These are phyloP conservation scores for Penicillium griseofulvum DNA, from an alignment of 2,329 filamentous ascomycete species.

Conservation along the genomic window DNA sequence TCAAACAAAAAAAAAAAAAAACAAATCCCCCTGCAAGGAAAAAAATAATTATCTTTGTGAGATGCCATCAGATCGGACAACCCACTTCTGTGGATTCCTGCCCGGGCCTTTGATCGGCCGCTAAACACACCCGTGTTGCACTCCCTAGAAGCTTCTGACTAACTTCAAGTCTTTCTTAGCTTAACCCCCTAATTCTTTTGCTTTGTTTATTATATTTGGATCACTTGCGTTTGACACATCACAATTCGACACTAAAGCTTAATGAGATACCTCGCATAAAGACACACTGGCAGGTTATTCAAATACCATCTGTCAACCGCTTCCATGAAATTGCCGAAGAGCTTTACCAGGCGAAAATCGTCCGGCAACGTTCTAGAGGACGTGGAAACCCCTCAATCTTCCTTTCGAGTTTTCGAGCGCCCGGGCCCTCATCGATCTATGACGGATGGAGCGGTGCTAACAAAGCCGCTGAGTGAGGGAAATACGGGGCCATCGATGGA, in stretches of 20 bases:
- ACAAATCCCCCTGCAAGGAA: conserved; percentile 6
- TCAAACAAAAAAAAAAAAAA: neutral
- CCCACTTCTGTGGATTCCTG: conserved; percentile 24
- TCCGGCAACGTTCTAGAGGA: conserved; percentile 55
- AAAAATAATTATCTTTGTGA: conserved; percentile 1
- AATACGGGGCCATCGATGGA: conserved; percentile 38
- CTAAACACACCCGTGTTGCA: conserved; percentile 18
- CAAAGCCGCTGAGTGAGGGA: conserved; percentile 35
- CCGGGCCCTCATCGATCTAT: conserved; percentile 45
- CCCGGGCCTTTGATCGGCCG: conserved; percentile 22
- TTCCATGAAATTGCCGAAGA: conserved; percentile 53
- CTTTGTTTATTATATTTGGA: conserved; percentile 8
- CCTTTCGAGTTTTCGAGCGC: conserved; percentile 57
- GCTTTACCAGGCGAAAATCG: conserved; percentile 55
- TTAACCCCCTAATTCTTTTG: conserved; percentile 14
- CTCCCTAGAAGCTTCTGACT: conserved; percentile 23
- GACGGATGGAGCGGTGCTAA: conserved; percentile 39
- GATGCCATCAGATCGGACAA: conserved; percentile 15
- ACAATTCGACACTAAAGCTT: conserved; percentile 10
- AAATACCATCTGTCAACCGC: neutral
- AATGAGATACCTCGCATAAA: conserved; percentile 11
- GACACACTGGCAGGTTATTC: neutral
- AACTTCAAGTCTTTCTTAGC: conserved; percentile 8
- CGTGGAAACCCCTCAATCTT: conserved; percentile 41
- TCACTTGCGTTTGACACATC: conserved; percentile 23